Evolutionary conservation across 1,284 basidiomycete genomes (phyloP).

Genomic region (Ceratobasidium sp.): DNA sequence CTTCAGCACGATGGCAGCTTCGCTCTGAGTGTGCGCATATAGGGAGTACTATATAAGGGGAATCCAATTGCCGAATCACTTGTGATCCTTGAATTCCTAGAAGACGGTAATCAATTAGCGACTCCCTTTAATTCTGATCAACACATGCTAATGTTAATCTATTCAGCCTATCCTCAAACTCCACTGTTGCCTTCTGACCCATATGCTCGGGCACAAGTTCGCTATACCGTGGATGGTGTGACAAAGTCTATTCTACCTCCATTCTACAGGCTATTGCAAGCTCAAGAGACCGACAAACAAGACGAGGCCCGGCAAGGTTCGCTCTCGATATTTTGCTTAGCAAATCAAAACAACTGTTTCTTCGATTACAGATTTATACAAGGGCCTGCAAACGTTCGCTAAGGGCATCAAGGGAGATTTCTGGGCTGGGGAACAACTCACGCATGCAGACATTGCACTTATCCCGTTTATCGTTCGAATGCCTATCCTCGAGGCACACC

Average conservation of each 20-base stretch:
- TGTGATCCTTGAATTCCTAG: conserved; percentile 38
- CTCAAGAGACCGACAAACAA: conserved; percentile 28
- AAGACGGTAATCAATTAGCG: conserved; percentile 29
- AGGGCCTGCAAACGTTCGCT: conserved; percentile 28
- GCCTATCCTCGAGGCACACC: conserved; percentile 31
- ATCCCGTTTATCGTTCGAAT: conserved; percentile 33
- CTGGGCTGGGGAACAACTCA: conserved; percentile 36
- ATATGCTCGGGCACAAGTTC: conserved; percentile 36
- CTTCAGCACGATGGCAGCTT: neutral
- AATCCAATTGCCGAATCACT: conserved; percentile 36
- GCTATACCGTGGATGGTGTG: conserved; percentile 35
- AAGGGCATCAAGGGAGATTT: conserved; percentile 18
- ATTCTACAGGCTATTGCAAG: conserved; percentile 35
- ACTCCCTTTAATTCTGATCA: neutral
- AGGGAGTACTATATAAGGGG: conserved; percentile 30
- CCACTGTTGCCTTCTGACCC: conserved; percentile 30
- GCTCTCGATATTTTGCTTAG: neutral
- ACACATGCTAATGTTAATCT: no score
- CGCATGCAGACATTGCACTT: conserved; percentile 33
- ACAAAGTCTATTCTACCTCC: conserved; percentile 31
- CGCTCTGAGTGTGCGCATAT: neutral
- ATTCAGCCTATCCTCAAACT: conserved; percentile 32
- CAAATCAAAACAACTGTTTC: no score
- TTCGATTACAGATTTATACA: conserved; percentile 15
- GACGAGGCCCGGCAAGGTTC: conserved; percentile 33